A percentile compares a stretch with the other conserved stretches of the same genome.
Conservation (phyloP, 441 rosid species). For the Pelargonium fulgidum region DNA sequence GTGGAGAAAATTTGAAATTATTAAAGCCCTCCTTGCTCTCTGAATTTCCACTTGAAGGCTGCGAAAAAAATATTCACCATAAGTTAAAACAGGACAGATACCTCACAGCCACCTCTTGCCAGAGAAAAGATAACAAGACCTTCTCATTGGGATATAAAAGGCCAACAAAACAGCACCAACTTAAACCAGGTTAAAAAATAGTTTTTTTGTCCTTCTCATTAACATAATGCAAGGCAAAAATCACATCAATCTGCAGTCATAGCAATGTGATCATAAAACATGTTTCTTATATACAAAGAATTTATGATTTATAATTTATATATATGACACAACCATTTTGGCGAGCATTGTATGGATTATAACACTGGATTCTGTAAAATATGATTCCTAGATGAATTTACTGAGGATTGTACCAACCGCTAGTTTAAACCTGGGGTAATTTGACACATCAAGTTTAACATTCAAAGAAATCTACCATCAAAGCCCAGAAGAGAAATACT, state of each 20-base stretch:
- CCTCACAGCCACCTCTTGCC: no score
- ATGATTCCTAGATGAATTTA: neutral
- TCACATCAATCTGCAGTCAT: neutral
- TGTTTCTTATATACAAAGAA: neutral
- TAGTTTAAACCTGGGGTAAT: no score
- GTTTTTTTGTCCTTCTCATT: no score
- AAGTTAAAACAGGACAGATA: no score
- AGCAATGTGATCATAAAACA: neutral
- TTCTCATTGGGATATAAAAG: no score
- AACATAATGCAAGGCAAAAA: neutral
- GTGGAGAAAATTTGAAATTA: slow-evolving; percentile 30
- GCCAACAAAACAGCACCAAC: no score
- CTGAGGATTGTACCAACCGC: no score
- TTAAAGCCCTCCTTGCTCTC: slow-evolving; percentile 51
- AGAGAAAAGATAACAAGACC: no score
- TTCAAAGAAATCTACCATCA: neutral
- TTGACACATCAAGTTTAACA: neutral
- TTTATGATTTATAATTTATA: neutral
- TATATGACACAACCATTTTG: neutral
- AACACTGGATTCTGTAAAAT: neutral
- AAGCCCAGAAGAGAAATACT: neutral
- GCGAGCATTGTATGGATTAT: neutral
- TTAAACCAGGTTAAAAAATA: no score
- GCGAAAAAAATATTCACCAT: slow-evolving; percentile 20
- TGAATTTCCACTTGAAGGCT: slow-evolving; percentile 36